phyloP scores from a whole-genome alignment of 495 filamentous ascomycete genomes.

The Filosporella fistucella region DNA sequence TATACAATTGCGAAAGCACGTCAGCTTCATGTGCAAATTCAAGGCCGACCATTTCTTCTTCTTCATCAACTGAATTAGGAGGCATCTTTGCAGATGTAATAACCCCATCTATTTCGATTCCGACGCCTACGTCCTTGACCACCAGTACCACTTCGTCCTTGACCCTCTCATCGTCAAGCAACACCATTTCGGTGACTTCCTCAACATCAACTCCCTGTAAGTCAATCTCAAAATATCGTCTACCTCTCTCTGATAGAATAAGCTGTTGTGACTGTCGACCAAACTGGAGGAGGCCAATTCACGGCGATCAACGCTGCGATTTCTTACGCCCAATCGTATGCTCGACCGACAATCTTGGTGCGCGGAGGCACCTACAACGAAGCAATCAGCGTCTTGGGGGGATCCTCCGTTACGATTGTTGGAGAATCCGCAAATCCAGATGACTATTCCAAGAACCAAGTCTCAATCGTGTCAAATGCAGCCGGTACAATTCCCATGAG shows the following conservation, averaged over 20 bases:
- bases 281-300: constrained; percentile 3
- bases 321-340: constrained; percentile 9
- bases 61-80: neutral
- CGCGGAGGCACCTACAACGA: constrained; percentile 3
- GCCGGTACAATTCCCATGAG: neutral
- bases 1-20: neutral
- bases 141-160: too few relatives aligned
- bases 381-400: neutral
- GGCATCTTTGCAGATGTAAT: neutral
- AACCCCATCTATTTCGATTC: neutral
- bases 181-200: neutral
- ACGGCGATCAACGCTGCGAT: constrained; percentile 4
- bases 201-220: neutral
- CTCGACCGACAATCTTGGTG: constrained; percentile 1
- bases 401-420: constrained; percentile 1
- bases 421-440: neutral
- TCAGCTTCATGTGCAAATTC: neutral
- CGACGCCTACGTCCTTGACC: neutral
- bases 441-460: constrained; percentile 7
- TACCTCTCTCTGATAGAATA: neutral
- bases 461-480: constrained; percentile 1
- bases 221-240: neutral
- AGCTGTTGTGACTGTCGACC: constrained; percentile 5
- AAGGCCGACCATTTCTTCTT: neutral
- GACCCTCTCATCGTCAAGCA: neutral